Conservation (phyloP, 352 stramenopile species). For the Phytophthora podocarpi region DNA sequence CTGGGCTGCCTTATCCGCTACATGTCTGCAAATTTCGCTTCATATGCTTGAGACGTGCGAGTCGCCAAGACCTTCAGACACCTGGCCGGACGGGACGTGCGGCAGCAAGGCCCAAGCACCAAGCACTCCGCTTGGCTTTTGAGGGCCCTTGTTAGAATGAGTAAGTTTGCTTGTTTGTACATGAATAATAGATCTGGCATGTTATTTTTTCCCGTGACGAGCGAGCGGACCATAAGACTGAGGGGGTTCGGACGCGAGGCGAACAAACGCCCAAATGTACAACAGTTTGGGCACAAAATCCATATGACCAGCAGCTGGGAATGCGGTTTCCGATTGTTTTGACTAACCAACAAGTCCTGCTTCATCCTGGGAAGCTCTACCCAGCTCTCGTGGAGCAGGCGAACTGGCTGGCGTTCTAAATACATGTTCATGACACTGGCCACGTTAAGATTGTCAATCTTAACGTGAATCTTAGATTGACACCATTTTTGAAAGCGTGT, state of each 20-base stretch:
- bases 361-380: conserved; percentile 21
- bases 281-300: not conserved
- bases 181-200: not conserved
- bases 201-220: not conserved
- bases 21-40: not conserved
- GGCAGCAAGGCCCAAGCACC: no score
- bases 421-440: not conserved
- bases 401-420: conserved; percentile 7
- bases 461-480: no score
- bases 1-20: conserved; percentile 16
- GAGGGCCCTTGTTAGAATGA: no score
- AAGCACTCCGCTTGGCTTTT: no score
- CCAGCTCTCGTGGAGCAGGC: no score
- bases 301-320: conserved; percentile 7
- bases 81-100: not conserved
- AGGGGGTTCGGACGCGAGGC: no score
- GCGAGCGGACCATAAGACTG: not conserved
- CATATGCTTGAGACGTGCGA: conserved; percentile 17
- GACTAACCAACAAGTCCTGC: not conserved
- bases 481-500: not conserved
- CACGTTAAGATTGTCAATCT: not conserved
- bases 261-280: not conserved
- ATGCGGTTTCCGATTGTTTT: conserved; percentile 4
- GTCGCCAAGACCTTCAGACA: conserved; percentile 1
- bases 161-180: no score